Conservation (phyloP, 148 eudicot genomes). For the Bassia scoparia region DNA sequence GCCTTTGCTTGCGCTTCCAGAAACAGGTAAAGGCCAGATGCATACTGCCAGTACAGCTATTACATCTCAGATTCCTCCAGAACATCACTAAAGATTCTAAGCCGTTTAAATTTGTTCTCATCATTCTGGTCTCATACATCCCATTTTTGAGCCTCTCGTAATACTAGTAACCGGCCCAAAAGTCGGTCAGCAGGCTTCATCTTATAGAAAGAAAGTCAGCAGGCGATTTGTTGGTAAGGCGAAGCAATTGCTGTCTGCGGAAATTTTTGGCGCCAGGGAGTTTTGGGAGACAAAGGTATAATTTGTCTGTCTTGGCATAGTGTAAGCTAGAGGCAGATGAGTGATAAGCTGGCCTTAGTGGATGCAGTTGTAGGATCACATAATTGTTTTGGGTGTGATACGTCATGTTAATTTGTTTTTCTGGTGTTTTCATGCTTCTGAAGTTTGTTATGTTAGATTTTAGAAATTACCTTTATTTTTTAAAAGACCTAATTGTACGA, state of each 20-base stretch:
- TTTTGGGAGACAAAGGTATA: constrained; percentile 6
- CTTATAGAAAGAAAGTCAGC: background rate
- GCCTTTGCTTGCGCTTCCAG: too few species aligned
- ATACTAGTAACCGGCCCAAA: background rate
- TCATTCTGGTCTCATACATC: background rate
- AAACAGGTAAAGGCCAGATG: too few species aligned
- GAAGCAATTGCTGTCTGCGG: background rate
- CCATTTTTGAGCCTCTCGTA: background rate
- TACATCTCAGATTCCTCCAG: background rate
- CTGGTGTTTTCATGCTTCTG: constrained; percentile 1
- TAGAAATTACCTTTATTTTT: background rate
- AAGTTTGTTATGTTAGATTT: background rate
- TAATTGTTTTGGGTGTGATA: background rate
- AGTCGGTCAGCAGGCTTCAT: background rate
- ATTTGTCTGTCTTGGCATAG: constrained; percentile 9
- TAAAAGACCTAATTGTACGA: too few species aligned
- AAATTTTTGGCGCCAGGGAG: background rate
- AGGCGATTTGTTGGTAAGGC: constrained; percentile 5
- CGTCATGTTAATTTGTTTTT: constrained; percentile 4
- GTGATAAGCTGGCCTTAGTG: constrained; percentile 15
- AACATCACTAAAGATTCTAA: background rate
- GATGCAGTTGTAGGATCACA: constrained; percentile 13
- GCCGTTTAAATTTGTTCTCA: background rate
- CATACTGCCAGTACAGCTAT: background rate
- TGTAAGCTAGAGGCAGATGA: constrained; percentile 1